Evolutionary conservation across 306 rosid species (phyloP), one percentile per base, ranked within the genome.

Genomic region (Castanospermum australe): DNA sequence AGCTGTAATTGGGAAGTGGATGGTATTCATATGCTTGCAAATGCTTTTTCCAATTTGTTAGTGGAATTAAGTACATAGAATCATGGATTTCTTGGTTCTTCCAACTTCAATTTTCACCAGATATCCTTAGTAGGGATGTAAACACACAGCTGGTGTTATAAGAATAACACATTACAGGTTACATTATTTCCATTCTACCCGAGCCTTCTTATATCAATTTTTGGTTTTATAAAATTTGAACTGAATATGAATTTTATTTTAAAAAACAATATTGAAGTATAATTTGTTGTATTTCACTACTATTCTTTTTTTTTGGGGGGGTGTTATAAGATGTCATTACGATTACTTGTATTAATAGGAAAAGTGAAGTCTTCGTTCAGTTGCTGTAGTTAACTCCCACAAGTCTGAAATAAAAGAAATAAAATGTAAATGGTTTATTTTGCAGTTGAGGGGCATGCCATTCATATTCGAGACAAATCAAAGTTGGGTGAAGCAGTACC

Each of bases 391-490:
- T 17, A 57, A 63, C 22, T 33, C 14, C 32, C 20, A 25, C 61
- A 36, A 18, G 50, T 81, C 18, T 76, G 50, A 63, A 77, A 47
- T 70, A 74, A 67, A 67, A 32, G 50, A 63, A 77, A 47, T 70
- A 74, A 67, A 67, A 32, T 75, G 35, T 61, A 33, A 61, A n/a
- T 65, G 81, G 59, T 20, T 87, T 8, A 82, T 76, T 78, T 86
- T 88, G 87, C 92, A 96, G 99, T 88, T 96, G 76, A 86, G 86
- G 79, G 92, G 92, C 68, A 84, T 83, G 84, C 68, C 96, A 2
- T 89, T 90, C 86, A 88, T 90, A 79, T 96, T 96, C 35, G 98
- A 93, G 91, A 80, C 54, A 45, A 90, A 85, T 87, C 87, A 73
- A 67, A 77, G 73, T 67, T 38, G 82, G 5, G 87, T 93, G 86